Evolutionary conservation across 1,139 yeast species (phyloP), one percentile per base, ranked within the genome.

Genomic region (Blastobotrys ciferrii): DNA sequence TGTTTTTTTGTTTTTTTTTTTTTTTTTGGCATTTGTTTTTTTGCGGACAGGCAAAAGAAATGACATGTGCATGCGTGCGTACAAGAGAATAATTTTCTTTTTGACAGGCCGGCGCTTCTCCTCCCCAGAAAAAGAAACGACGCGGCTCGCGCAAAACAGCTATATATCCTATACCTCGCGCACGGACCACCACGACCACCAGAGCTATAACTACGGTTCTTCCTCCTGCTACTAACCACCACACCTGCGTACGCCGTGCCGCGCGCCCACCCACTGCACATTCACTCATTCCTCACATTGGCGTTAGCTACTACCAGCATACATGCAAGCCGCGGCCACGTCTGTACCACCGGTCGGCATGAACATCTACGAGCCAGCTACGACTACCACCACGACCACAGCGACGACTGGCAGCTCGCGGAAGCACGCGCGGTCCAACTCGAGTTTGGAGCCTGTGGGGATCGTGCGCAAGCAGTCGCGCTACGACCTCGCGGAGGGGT

Each of bases 381-480:
- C 11, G 18, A 13, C 38, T 5, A 33, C 40, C 15, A 15, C 18
- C 6, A 14, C 11, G 18, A 13, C 38, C 11, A 33, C 11, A 9
- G 20, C 38, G 20, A 11, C 38, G 12, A 19, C 13, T 13, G 5
- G 20, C 20, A 33, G 33, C 43, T 9, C 43, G 6, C 30, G 52
- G 30, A 49, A 49, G 40, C 52, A 49, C 30, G 45, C 46, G 12
- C 30, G 52, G 19, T 49, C 52, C 12, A n/a, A 47, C 28, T 46
- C 50, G 12, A 33, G 50, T 4, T 30, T 49, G n/a, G 52, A 49
- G 23, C 46, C 50, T 9, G 47, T 47, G 4, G 37, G 31, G 17
- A 14, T 47, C 6, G 28, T 42, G n/a, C 43, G 43, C 48, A 49
- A 49, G 36, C 48, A 49, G 32, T 49, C 53, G 11, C 42, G 50